phyloP scores from a whole-genome alignment of 768 basidiomycete genomes.

The Lentinula edodes region DNA sequence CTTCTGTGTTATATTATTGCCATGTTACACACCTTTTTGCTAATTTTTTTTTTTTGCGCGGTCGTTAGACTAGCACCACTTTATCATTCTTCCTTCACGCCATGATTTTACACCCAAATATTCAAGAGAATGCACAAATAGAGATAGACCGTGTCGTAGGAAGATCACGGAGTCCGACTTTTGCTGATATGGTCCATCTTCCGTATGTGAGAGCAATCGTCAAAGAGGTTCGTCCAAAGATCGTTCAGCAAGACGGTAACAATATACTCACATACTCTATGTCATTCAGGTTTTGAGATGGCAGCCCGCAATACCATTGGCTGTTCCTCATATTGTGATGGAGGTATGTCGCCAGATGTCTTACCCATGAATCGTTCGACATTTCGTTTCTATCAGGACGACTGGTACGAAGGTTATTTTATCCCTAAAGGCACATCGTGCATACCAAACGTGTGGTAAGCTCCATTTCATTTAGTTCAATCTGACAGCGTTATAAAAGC shows the following conservation, averaged over 20 bases:
- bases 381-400: neutral
- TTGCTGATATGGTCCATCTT: conserved; percentile 1
- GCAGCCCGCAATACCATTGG: neutral
- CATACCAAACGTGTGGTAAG: conserved; percentile 1
- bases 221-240: neutral
- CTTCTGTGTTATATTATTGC: neutral
- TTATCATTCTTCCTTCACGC: neutral
- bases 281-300: neutral
- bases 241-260: neutral
- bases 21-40: neutral
- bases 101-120: neutral
- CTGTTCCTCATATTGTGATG: neutral
- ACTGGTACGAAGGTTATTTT: conserved; percentile 4
- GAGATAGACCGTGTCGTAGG: conserved; percentile 4
- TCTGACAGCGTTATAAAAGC: neutral
- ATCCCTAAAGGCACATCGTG: neutral
- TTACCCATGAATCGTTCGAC: neutral
- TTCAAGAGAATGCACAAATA: neutral
- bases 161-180: neutral
- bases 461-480: neutral
- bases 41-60: neutral
- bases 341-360: neutral
- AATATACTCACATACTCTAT: neutral
- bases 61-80: neutral
- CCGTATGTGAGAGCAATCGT: conserved; percentile 1